Evolutionary conservation across 495 filamentous ascomycete species (phyloP).

Genomic region (Parathielavia appendiculata): DNA sequence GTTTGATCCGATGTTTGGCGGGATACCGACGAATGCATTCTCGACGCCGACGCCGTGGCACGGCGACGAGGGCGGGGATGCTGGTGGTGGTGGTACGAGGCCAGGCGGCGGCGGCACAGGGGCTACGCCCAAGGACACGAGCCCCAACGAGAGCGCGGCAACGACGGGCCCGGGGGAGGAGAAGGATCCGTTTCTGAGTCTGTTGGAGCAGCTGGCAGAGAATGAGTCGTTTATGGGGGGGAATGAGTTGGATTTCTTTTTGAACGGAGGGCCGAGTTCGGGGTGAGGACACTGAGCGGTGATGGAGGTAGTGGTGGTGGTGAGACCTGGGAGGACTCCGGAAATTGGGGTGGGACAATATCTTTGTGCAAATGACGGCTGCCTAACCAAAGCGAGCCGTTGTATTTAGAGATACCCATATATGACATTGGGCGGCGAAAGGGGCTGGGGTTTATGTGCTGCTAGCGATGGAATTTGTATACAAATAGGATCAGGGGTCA

Average conservation of each 20-base stretch:
- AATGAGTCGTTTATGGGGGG: constrained; percentile 58
- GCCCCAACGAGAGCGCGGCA: constrained; percentile 37
- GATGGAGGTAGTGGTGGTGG: background rate
- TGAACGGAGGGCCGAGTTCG: constrained; percentile 29
- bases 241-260: constrained; percentile 61
- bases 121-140: constrained; percentile 38
- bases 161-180: constrained; percentile 43
- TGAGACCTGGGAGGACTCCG: background rate
- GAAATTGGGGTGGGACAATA: too few species aligned
- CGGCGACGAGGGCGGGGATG: background rate
- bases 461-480: background rate
- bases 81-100: background rate
- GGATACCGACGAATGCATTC: constrained; percentile 41
- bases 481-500: too few species aligned
- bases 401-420: constrained; percentile 2
- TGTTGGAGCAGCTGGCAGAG: constrained; percentile 75
- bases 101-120: constrained; percentile 18
- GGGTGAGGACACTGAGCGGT: background rate
- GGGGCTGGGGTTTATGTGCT: background rate
- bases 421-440: constrained; percentile 2
- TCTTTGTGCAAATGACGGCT: too few species aligned
- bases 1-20: constrained; percentile 57
- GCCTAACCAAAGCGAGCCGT: background rate
- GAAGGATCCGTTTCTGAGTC: constrained; percentile 72
- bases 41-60: constrained; percentile 44